Evolutionary conservation across 768 basidiomycete genomes (phyloP), one percentile per base, ranked within the genome.

Genomic region (Favolaschia claudopus): DNA sequence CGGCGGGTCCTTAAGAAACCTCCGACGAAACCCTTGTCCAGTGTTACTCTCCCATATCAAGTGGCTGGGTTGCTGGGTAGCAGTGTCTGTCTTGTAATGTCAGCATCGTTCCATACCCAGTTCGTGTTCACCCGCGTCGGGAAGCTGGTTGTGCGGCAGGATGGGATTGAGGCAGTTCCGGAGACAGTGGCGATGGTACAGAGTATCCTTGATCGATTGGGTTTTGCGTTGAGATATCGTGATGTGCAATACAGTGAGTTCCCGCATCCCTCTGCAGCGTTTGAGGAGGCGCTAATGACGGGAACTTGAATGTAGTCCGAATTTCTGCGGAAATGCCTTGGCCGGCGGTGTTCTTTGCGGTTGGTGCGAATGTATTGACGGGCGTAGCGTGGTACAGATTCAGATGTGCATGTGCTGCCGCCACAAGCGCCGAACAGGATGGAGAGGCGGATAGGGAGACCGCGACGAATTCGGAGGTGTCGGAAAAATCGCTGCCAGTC

Each of bases 231-330:
- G 43, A 34, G 24, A 17, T 66, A 66, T 37, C 50, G 59, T 17
- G 47, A 58, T 22, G 48, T 45, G n/a, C 29, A 55, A 4, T 66
- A 61, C 32, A 63, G 65, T 63, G 24, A 54, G 61, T 39, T 27
- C n/a, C n/a, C n/a, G n/a, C n/a, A 14, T 42, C 28, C 31, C 28
- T 14, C 4, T 24, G 2, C 19, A 31, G 12, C 22, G 10, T 10
- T 2, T n/a, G n/a, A 17, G 43, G 43, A 2, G 24, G 22, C 2
- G n/a, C 39, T 47, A 34, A 55, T 15, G 5, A 24, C 19, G 14
- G 8, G 17, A 34, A 13, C n/a, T 22, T 13, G 9, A 14, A 22
- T 13, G 12, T 45, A 63, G 62, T 63, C 37, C 40, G 46, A 15
- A 29, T 59, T 5, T 50, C 62, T 19, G 56, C 40, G 29, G 46